phyloP scores from a whole-genome alignment of 306 rosid species.

The Cucumis cinereus region DNA sequence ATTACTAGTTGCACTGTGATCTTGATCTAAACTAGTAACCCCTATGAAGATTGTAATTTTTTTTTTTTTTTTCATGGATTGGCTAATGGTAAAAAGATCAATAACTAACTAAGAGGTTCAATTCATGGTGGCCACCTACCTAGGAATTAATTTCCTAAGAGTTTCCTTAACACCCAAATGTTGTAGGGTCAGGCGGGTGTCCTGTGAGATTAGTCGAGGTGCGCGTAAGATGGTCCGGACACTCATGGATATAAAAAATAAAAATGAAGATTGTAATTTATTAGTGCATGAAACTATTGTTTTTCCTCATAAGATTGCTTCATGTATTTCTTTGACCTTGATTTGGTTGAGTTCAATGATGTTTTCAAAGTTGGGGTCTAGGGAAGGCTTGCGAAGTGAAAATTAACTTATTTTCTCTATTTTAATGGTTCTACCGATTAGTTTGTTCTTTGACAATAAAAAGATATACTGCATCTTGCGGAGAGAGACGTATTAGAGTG shows the following conservation, averaged over 20 bases:
- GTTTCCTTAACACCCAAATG: no score
- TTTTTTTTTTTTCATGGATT: no score
- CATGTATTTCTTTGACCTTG: background rate
- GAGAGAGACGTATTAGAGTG: constrained; percentile 95
- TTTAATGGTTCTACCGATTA: background rate
- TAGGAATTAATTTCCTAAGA: no score
- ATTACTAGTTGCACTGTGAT: background rate
- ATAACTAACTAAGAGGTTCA: no score
- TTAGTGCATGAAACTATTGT: background rate
- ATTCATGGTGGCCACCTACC: no score
- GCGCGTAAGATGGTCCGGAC: no score
- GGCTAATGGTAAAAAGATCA: no score
- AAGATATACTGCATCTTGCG: constrained; percentile 97
- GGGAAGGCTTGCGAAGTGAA: constrained; percentile 1
- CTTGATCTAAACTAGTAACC: background rate
- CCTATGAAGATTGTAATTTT: background rate
- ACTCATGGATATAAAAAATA: no score
- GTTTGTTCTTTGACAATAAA: constrained; percentile 39
- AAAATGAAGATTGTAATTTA: background rate
- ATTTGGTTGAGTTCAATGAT: background rate
- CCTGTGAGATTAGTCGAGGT: no score
- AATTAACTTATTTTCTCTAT: background rate
- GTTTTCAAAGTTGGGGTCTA: background rate
- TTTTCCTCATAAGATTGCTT: background rate
- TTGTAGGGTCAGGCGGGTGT: no score